phyloP scores from a whole-genome alignment of 2,329 filamentous ascomycete species.

The Blastomyces percursus region DNA sequence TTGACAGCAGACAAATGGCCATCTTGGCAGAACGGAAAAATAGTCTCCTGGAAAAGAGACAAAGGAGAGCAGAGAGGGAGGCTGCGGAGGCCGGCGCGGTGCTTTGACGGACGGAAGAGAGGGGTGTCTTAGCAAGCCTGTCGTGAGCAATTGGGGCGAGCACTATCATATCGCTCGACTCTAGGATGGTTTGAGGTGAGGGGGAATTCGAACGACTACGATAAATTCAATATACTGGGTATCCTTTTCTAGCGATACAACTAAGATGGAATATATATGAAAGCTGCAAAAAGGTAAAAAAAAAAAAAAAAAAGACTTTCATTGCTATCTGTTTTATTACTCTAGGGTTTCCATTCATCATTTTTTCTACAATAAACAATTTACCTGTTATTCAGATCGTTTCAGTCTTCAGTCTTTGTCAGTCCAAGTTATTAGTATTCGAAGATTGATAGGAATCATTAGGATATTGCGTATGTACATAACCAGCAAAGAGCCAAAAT shows the following conservation, averaged over 20 bases:
- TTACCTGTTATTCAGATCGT: neutral
- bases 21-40: conserved; percentile 70
- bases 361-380: neutral
- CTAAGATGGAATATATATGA: neutral
- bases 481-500: neutral
- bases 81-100: conserved; percentile 23
- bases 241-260: neutral
- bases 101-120: conserved; percentile 25
- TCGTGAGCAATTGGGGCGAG: conserved; percentile 20
- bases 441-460: neutral
- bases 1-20: conserved; percentile 70
- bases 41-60: conserved; percentile 76
- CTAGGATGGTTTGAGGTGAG: neutral
- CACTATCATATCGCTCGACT: neutral
- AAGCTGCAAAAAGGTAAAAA: neutral
- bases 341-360: neutral
- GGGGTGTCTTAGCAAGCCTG: conserved; percentile 26
- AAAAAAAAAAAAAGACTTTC: neutral
- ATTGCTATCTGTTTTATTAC: neutral
- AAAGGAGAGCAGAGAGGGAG: conserved; percentile 59
- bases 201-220: neutral
- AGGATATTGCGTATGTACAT: neutral
- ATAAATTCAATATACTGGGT: neutral
- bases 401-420: neutral
- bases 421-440: neutral